phyloP scores from a whole-genome alignment of 805 yeast genomes.

The Hermanozyma aechmeae region DNA sequence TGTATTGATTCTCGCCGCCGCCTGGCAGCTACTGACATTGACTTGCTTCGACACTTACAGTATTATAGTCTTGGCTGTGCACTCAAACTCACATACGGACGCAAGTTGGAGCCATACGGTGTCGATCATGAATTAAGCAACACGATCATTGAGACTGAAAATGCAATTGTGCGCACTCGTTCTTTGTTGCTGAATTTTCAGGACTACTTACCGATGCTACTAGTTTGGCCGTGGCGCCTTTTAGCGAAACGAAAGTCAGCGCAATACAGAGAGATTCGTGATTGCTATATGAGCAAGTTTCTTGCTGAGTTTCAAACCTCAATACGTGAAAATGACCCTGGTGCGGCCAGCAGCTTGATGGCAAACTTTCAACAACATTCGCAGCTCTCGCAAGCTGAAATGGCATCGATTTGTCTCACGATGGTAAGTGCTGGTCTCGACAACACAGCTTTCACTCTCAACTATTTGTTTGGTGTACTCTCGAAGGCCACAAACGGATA shows the following conservation, averaged over 20 bases:
- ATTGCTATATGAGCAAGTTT: conserved; percentile 38
- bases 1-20: not conserved
- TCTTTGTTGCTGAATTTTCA: conserved; percentile 47
- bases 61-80: conserved; percentile 44
- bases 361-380: conserved; percentile 17
- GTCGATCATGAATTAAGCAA: conserved; percentile 31
- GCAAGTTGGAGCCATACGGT: conserved; percentile 33
- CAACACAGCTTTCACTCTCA: conserved; percentile 56
- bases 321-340: conserved; percentile 12
- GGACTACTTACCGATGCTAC: conserved; percentile 43
- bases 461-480: conserved; percentile 53
- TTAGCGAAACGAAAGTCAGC: conserved; percentile 7
- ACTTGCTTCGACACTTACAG: conserved; percentile 35
- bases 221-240: conserved; percentile 16
- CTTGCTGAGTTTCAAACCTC: conserved; percentile 4
- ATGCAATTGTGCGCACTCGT: conserved; percentile 44
- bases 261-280: conserved; percentile 31
- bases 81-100: conserved; percentile 43
- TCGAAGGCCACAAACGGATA: conserved; percentile 32
- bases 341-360: conserved; percentile 21
- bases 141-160: conserved; percentile 48
- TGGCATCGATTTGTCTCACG: conserved; percentile 55
- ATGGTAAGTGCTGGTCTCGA: conserved; percentile 78
- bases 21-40: conserved; percentile 19
- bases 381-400: too few relatives aligned